Base-by-base conservation (phyloP, 2,329 filamentous ascomycete genomes). In the Ophiognomonia clavigignenti-juglandacearum region DNA sequence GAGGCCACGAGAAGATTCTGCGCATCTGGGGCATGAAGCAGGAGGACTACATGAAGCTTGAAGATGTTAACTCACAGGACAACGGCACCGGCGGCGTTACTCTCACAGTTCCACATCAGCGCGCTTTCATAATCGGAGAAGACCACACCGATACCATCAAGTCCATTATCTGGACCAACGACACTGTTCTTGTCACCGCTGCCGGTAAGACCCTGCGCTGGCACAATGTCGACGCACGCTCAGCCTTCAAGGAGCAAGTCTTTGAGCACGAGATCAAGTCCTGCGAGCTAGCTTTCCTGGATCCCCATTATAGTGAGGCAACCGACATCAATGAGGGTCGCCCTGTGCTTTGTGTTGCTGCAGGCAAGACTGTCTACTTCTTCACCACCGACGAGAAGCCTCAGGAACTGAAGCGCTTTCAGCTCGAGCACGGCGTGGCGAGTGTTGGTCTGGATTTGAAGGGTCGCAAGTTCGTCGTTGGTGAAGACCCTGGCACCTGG, bases 1-100 rank as follows among this genome's bases (percentile, higher is more conserved):
- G 92, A 27, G 93, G 93, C 22, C 88, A 88, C 72, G 93, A 98
- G 70, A 97, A 96, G 77, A 96, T 93, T 68, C 78, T 98, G 43
- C 88, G 92, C 44, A 85, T 98, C 53, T 98, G 93, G 61, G 92
- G 97, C 59, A 74, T 98, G 14, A 68, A 69, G 63, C 71, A 49
- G 57, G 69, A 32, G 56, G 64, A 56, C 52, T 45, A 97, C 59
- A 74, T 98, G 11, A 67, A 68, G 62, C 71, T 49, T 58, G 69
- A 32, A 56, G 64, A 56, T 53, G 29, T 59, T 31, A 58, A 53
- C 20, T 64, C 59, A 10, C 57, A 59, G 24, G 60, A 59, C 22
- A 63, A 61, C 23, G 57, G 56, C 11, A 55, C 59, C 9, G 54
- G 62, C 32, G 59, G 62, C 29, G 64, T 73, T 20, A 61, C 72